Evolutionary conservation across 2,329 filamentous ascomycete genomes (phyloP), one percentile per base, ranked within the genome.

Genomic region (Hypoxylon sp.): DNA sequence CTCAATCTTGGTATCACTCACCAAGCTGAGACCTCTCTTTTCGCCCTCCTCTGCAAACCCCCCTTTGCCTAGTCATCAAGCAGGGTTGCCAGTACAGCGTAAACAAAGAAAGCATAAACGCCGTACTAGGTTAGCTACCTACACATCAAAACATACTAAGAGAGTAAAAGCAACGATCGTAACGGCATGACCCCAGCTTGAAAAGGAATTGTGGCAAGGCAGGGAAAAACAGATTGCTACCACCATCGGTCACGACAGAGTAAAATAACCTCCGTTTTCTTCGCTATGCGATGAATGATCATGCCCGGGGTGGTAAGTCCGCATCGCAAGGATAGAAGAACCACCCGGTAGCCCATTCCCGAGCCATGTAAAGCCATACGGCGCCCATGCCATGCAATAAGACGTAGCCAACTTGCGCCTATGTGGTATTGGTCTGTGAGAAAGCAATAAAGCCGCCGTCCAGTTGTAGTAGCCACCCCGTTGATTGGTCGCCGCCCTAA

Each of bases 361-460:
- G 50, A 60, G 40, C 51, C 48, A 40, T 59, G 51, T 59, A 64
- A 22, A 66, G 62, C 62, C 51, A 48, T 61, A 54, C 50, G 51
- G 57, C 63, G 54, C 63, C 64, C 57, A 61, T 59, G 66, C 63
- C 67, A 71, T 69, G 64, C 66, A 65, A 63, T 51, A 48, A 67
- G 49, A 67, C 42, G 57, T 65, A 55, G 61, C 66, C 54, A 66
- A 67, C 58, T 64, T 44, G 48, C 56, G 50, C 48, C n/a, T 61
- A 48, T 53, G 46, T 65, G 42, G 42, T 66, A 61, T 66, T 53
- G 33, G 49, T 42, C 22, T n/a, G 54, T 30, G 49, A 63, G 55
- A 71, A 71, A 61, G 42, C 48, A 65, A 63, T 25, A 59, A 66
- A 68, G 66, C 69, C 66, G 42, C 68, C 68, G 35, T 51, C 55